Evolutionary conservation across 257 asterid species (phyloP), one percentile per base, ranked within the genome.

Genomic region (Penstemon davidsonii): DNA sequence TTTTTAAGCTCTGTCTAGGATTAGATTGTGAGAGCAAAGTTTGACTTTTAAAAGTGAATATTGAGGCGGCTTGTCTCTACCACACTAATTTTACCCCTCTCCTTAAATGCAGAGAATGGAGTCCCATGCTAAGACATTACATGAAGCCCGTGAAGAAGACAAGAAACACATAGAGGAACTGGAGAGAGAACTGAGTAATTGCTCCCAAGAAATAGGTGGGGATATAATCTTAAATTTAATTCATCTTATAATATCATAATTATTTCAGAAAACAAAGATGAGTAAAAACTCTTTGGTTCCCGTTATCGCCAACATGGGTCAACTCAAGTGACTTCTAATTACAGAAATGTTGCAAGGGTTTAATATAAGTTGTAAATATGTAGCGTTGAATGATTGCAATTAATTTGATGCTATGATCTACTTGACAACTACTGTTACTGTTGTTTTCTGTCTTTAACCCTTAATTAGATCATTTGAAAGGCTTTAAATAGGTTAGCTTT

Each of bases 171-270:
- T 87, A 58, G 74, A 71, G 69, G 93, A 87, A 77, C 84, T 90
- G 81, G 91, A 90, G 82, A 86, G 89, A 78, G 97, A 93, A 82
- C 80, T 90, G 76, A 79, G 76, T 76, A 88, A 88, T 66, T 87
- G 88, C 79, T 70, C 71, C 78, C 95, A 85, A 77, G 96, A 90
- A 89, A 86, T 93, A 88, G 98, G 98, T 93, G 69, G 56, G 64
- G 72, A 45, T 64, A 69, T 75, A 53, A 8, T 46, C 49, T 4
- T 60, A 61, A n/a, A 69, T 56, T 62, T 11, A 56, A 56, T 25
- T 19, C 49, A 11, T 33, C 15, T 36, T 60, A 65, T 44, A 33
- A 15, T 25, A 43, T 25, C 37, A 46, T 75, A 42, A 19, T 50
- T 7, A 64, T 62, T 40, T 67, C 13, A 41, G 6, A 4, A 6